Base-by-base conservation (phyloP, 2,329 filamentous ascomycete species). In the Chalara sp. region DNA sequence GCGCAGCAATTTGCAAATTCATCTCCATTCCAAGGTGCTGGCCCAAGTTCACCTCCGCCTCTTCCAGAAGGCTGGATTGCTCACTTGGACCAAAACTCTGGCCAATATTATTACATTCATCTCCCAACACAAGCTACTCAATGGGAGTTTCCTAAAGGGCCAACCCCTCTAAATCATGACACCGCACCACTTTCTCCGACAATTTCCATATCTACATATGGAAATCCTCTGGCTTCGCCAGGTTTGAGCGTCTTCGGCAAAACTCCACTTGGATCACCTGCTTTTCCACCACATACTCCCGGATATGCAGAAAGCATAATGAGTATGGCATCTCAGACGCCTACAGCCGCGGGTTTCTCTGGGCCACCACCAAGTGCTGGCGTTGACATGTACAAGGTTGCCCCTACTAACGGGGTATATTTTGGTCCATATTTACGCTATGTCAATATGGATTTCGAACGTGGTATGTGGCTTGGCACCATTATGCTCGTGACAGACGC, bases 21-120 rank as follows among this genome's bases (percentile, higher is more conserved):
- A 65, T 48, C 72, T 64, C 61, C 55, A 65, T 76, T 64, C 67
- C 67, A 57, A 64, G 69, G 53, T 49, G 71, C 80, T 29, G 80
- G 85, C 1, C 89, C 89, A 32, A 81, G 86, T 30, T 95, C 90
- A 12, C 93, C 93, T 32, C 93, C 93, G 28, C 93, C 92, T 2
- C 76, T 99, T 12, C 93, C 93, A 5, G 93, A 99, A 71, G 93
- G 93, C 33, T 99, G 93, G 93, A 97, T 99, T 63, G 89, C 93
- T 21, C 93, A 97, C 67, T 76, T 97, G 5, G 93, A 99, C 66
- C 87, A 89, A 58, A 96, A 87, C 65, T 97, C 92, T 2, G 93
- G 93, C 1, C 92, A 97, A 65, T 99, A 97, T 69, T 99, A 99
- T 68, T 99, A 99, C 64, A 99, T 99, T 53, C 93, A 99, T 67